These are phyloP conservation scores for Paragyromitra xinjiangensis DNA, from an alignment of 495 filamentous ascomycete species.

Conservation along the genomic window DNA sequence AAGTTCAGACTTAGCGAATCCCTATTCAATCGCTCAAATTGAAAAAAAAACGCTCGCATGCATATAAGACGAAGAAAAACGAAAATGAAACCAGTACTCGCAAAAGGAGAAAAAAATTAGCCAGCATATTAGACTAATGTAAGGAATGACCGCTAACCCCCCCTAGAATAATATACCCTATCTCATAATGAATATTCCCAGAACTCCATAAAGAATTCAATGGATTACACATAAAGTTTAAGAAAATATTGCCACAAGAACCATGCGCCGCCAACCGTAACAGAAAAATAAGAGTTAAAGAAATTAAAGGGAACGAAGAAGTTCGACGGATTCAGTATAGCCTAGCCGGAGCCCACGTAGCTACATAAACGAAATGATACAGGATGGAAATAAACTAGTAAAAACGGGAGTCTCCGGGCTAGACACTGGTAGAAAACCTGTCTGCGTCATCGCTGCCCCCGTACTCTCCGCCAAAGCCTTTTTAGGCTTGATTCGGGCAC, in stretches of 20 bases:
- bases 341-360: conserved; percentile 23
- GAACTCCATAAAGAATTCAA: conserved; percentile 17
- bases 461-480: conserved; percentile 53
- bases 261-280: conserved; percentile 49
- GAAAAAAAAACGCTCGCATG: conserved; percentile 8
- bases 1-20: no score
- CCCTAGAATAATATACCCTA: conserved; percentile 19
- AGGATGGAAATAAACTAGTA: conserved; percentile 16
- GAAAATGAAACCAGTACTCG: conserved; percentile 23
- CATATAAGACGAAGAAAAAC: conserved; percentile 11
- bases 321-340: conserved; percentile 3
- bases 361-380: conserved; percentile 14
- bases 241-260: conserved; percentile 48
- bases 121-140: conserved; percentile 14
- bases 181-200: conserved; percentile 24
- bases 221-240: conserved; percentile 44
- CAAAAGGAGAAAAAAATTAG: conserved; percentile 18
- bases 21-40: no score
- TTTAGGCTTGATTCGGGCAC: conserved; percentile 50
- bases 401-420: neutral
- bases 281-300: conserved; percentile 10
- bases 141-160: conserved; percentile 35
- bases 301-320: conserved; percentile 9
- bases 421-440: conserved; percentile 1
- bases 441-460: conserved; percentile 43